A percentile compares a stretch with the other conserved stretches of the same genome.
Evolutionary conservation across 345 rosid genomes (phyloP).

Genomic region (Lepidium aucheri): DNA sequence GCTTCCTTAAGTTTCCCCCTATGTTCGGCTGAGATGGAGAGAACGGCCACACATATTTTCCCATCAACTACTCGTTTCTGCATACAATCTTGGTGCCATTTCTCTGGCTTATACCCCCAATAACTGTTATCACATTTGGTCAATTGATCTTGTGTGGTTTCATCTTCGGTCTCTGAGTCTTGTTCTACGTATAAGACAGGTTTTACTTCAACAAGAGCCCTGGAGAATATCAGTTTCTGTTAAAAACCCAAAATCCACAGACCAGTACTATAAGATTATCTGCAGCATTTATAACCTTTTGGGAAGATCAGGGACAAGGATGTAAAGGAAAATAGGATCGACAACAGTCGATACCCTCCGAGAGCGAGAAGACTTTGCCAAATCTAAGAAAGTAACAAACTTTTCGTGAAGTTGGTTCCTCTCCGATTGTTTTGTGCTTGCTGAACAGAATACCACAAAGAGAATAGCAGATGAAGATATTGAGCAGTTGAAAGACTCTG

Average conservation of each 20-base stretch:
- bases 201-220: constrained; percentile 87
- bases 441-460: constrained; percentile 68
- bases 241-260: not conserved
- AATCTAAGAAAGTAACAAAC: constrained; percentile 40
- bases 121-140: constrained; percentile 14
- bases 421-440: constrained; percentile 42
- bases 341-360: constrained; percentile 23
- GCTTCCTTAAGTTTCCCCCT: constrained; percentile 33
- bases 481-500: constrained; percentile 64
- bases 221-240: constrained; percentile 28
- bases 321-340: constrained; percentile 41
- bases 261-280: not conserved
- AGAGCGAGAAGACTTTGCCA: constrained; percentile 33
- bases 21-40: constrained; percentile 48
- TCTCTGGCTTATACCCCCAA: constrained; percentile 59
- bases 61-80: constrained; percentile 58
- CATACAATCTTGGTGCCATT: constrained; percentile 76
- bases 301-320: not conserved
- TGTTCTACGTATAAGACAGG: constrained; percentile 60
- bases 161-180: constrained; percentile 30
- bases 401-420: constrained; percentile 53
- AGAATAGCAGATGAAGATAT: constrained; percentile 57
- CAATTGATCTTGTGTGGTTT: constrained; percentile 18
- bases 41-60: constrained; percentile 49
- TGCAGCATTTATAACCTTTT: not conserved